phyloP scores from a whole-genome alignment of 345 rosid species.

The Physaria fendleri region DNA sequence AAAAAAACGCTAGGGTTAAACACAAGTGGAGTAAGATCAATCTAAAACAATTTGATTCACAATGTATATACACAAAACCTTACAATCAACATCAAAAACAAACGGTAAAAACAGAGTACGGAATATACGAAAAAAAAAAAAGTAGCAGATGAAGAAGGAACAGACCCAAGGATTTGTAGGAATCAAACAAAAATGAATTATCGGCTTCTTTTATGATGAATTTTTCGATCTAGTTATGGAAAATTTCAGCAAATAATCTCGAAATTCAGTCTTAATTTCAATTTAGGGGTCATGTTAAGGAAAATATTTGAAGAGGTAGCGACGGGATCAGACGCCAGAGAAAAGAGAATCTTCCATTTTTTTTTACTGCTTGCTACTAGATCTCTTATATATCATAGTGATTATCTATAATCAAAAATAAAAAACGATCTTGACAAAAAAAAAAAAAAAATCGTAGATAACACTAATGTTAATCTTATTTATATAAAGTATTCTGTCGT shows the following conservation, averaged over 20 bases:
- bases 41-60: constrained; percentile 5
- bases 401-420: no score
- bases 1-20: neutral
- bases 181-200: constrained; percentile 3
- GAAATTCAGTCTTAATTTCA: neutral
- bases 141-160: neutral
- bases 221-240: neutral
- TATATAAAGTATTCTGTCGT: no score
- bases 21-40: neutral
- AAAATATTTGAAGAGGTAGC: neutral
- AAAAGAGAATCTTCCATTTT: neutral
- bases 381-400: no score
- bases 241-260: neutral
- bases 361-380: no score
- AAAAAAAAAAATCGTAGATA: no score
- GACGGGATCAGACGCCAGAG: constrained; percentile 20
- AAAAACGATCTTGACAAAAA: no score
- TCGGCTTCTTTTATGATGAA: neutral
- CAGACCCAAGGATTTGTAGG: constrained; percentile 21
- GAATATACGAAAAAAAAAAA: neutral
- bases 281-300: neutral
- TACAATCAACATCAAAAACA: constrained; percentile 2
- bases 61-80: constrained; percentile 7
- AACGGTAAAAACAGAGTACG: neutral
- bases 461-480: no score